These are phyloP conservation scores for Limtongia smithiae DNA, from an alignment of 805 yeast species.

Conservation along the genomic window DNA sequence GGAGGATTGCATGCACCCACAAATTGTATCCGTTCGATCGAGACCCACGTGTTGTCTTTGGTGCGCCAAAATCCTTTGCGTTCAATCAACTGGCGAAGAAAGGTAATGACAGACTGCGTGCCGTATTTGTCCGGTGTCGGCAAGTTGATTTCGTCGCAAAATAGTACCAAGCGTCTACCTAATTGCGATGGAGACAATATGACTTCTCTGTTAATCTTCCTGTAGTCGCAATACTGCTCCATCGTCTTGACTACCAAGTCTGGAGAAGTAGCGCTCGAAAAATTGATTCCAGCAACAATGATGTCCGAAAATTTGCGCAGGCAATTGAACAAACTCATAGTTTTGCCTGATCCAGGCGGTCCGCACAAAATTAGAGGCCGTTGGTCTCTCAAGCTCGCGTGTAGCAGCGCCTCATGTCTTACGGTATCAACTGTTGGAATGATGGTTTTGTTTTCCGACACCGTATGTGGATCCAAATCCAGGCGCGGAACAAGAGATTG, in stretches of 20 bases:
- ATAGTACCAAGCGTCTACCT: conserved; percentile 73
- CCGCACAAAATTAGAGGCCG: conserved; percentile 76
- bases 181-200: conserved; percentile 54
- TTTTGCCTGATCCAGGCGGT: conserved; percentile 97
- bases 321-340: conserved; percentile 79
- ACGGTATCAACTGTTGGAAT: conserved; percentile 78
- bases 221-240: conserved; percentile 69
- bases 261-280: conserved; percentile 76
- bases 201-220: conserved; percentile 49
- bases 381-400: conserved; percentile 53
- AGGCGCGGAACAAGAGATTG: conserved; percentile 40
- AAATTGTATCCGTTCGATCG: conserved; percentile 60
- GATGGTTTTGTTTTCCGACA: conserved; percentile 58
- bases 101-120: conserved; percentile 64
- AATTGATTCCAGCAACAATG: conserved; percentile 67
- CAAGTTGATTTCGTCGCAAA: conserved; percentile 88
- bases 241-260: conserved; percentile 56
- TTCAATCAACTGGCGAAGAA: conserved; percentile 72
- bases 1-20: conserved; percentile 98
- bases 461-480: conserved; percentile 56
- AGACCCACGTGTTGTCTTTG: conserved; percentile 61
- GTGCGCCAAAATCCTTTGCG: conserved; percentile 74
- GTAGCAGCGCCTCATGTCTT: conserved; percentile 60
- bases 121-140: conserved; percentile 71
- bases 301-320: conserved; percentile 54